A percentile compares a stretch with the other conserved stretches of the same genome.
Evolutionary conservation across 352 stramenopile species (phyloP).

Genomic region (Globisporangium rhizosaccharum): DNA sequence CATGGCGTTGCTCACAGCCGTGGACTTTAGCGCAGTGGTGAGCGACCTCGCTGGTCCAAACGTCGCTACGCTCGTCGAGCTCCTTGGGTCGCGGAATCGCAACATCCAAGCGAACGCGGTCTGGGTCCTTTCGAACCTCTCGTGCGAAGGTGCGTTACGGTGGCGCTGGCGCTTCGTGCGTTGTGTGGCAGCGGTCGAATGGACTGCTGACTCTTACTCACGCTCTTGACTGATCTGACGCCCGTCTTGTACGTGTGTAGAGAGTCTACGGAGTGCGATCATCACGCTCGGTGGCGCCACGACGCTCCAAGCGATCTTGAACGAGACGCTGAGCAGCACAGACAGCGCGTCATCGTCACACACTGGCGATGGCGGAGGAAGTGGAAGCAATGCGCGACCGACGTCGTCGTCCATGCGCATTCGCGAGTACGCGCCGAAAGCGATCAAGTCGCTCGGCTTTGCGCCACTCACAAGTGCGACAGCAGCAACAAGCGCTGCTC

Average conservation of each 20-base stretch:
- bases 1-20: conserved; percentile 49
- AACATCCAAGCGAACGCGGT: conserved; percentile 67
- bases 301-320: conserved; percentile 57
- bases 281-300: conserved; percentile 44
- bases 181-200: neutral
- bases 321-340: conserved; percentile 28
- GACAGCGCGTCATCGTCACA: neutral
- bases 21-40: conserved; percentile 25
- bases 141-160: conserved; percentile 33
- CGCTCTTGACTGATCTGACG: neutral
- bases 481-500: too few relatives aligned
- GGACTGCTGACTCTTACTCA: neutral
- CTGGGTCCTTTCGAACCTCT: conserved; percentile 77
- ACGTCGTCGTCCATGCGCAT: conserved; percentile 68
- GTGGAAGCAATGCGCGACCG: conserved; percentile 14
- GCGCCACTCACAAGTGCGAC: conserved; percentile 10
- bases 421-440: conserved; percentile 70
- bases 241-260: conserved; percentile 14
- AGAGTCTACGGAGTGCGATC: conserved; percentile 52
- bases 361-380: neutral
- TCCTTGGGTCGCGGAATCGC: conserved; percentile 45
- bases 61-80: conserved; percentile 33
- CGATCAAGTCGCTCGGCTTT: conserved; percentile 66
- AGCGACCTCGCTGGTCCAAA: conserved; percentile 25
- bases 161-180: too few relatives aligned